These are phyloP conservation scores for Venturia nashicola DNA, from an alignment of 2,329 filamentous ascomycete genomes.

Conservation along the genomic window DNA sequence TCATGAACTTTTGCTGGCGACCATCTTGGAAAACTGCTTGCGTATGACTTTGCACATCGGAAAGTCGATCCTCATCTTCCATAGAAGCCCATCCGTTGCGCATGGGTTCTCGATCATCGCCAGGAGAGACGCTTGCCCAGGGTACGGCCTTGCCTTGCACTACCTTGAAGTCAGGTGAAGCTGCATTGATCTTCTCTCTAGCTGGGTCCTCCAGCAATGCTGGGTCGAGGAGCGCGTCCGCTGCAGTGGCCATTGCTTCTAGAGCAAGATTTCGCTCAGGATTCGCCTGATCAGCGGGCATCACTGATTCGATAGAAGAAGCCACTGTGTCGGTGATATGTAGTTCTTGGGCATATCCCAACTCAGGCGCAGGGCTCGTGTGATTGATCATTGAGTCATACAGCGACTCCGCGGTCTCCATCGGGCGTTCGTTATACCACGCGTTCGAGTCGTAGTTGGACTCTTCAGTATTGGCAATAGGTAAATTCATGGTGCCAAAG, in stretches of 20 bases:
- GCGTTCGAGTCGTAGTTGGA: not conserved
- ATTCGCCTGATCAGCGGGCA: not conserved
- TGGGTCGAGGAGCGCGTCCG: slow-evolving; percentile 1
- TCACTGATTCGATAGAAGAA: not conserved
- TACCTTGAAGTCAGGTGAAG: not conserved
- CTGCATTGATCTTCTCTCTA: not conserved
- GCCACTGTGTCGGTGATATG: not conserved
- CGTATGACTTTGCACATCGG: not conserved
- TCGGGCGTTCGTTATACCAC: not conserved
- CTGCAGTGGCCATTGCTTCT: not conserved
- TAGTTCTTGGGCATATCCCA: not conserved
- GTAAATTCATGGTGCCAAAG: not conserved
- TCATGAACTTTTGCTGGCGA: not conserved
- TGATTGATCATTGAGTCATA: not conserved
- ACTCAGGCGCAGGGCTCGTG: not conserved
- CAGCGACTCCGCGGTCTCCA: not conserved
- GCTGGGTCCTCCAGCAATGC: not conserved
- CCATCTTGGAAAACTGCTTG: not conserved
- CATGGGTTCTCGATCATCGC: not conserved
- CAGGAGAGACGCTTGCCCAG: not conserved
- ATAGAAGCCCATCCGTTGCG: not conserved
- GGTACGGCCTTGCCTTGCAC: not conserved
- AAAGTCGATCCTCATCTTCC: not conserved
- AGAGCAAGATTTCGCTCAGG: not conserved
- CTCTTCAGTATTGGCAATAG: not conserved